phyloP scores from a whole-genome alignment of 2,329 filamentous ascomycete species.

The Pseudofabraea citricarpa region DNA sequence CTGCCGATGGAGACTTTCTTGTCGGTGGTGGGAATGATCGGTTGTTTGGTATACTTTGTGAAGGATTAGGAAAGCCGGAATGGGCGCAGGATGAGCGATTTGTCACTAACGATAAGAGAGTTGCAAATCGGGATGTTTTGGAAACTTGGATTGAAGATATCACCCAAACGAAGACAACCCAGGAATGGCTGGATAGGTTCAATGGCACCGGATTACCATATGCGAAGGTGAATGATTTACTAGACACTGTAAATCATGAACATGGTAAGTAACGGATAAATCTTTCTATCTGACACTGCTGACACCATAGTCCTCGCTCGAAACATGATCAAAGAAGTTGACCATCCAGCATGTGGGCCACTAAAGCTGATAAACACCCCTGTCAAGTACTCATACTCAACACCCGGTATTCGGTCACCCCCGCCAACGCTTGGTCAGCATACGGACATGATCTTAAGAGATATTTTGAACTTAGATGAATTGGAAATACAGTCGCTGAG shows the following conservation, averaged over 20 bases:
- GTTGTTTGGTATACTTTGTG: slow-evolving; percentile 58
- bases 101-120: slow-evolving; percentile 54
- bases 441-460: slow-evolving; percentile 66
- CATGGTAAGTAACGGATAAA: slow-evolving; percentile 45
- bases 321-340: slow-evolving; percentile 83
- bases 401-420: slow-evolving; percentile 66
- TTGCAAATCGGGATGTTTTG: slow-evolving; percentile 65
- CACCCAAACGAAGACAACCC: slow-evolving; percentile 70
- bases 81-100: slow-evolving; percentile 56
- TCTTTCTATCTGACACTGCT: background rate
- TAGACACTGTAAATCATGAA: slow-evolving; percentile 72
- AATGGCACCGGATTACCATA: slow-evolving; percentile 92
- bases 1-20: slow-evolving; percentile 60
- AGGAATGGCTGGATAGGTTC: slow-evolving; percentile 78
- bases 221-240: slow-evolving; percentile 87
- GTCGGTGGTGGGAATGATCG: slow-evolving; percentile 65
- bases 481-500: slow-evolving; percentile 56
- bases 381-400: slow-evolving; percentile 82
- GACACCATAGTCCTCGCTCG: slow-evolving; percentile 57
- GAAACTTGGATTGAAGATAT: slow-evolving; percentile 72
- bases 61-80: slow-evolving; percentile 48
- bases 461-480: slow-evolving; percentile 54
- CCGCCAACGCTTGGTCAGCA: slow-evolving; percentile 84
- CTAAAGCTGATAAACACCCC: slow-evolving; percentile 88
- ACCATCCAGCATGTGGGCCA: slow-evolving; percentile 75